Conservation (phyloP, 352 stramenopile genomes). For the Pythium chondricola region DNA sequence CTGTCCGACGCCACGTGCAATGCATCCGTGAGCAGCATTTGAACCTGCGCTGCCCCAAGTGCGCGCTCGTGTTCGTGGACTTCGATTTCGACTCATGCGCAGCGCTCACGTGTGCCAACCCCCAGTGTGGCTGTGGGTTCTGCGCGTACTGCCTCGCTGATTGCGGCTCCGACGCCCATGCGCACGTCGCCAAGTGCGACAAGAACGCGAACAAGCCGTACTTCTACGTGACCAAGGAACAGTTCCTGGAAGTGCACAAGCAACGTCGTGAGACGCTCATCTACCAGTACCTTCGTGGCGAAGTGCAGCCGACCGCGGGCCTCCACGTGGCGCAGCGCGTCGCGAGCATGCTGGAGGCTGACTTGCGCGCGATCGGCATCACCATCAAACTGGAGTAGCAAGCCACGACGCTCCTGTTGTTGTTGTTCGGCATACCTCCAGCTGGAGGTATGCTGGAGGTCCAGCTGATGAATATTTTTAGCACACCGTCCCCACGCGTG, state of each 20-base stretch:
- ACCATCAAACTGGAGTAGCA: not conserved
- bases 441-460: not conserved
- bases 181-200: constrained; percentile 11
- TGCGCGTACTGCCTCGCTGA: constrained; percentile 22
- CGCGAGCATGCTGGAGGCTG: constrained; percentile 2
- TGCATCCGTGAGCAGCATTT: constrained; percentile 19
- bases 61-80: constrained; percentile 20
- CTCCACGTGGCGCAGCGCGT: constrained; percentile 10
- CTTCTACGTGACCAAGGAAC: constrained; percentile 18
- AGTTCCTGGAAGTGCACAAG: constrained; percentile 15
- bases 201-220: constrained; percentile 23
- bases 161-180: constrained; percentile 17
- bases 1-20: constrained; percentile 5
- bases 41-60: constrained; percentile 20
- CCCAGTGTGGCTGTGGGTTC: constrained; percentile 11
- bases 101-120: constrained; percentile 20
- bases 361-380: constrained; percentile 10
- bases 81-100: constrained; percentile 26
- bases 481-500: too few species aligned
- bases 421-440: not conserved
- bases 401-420: not conserved
- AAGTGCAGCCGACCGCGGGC: not conserved
- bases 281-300: constrained; percentile 1
- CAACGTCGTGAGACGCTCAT: constrained; percentile 12
- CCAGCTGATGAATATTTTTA: too few species aligned